Evolutionary conservation across 1,139 yeast species (phyloP), one percentile per base, ranked within the genome.

Genomic region (Saccharomyces hybrid): DNA sequence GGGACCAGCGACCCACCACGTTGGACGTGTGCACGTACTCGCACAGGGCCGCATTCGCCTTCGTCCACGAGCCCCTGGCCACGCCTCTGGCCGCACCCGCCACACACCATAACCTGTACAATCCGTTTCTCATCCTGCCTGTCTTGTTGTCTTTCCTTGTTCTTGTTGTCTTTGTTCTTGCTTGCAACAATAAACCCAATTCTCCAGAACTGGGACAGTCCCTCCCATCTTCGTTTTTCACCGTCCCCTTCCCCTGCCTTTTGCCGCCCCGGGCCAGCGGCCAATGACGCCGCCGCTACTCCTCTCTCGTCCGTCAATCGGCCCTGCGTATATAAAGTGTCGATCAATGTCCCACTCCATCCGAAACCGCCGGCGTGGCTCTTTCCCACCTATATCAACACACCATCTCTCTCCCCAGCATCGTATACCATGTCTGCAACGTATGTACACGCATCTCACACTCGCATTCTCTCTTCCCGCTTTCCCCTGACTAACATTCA

Each of bases 251-350:
- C 25, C 44, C 44, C 44, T 38, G 44, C 44, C 23, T 20, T 20
- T 16, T 38, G 11, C 44, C n/a, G 7, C 44, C 44, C 44, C 44
- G 44, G 44, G 44, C 44, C 44, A 38, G 44, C 44, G 44, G 44
- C 44, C 44, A 38, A 38, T 38, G 44, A 38, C 44, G 44, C 44
- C 44, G 44, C 4, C 44, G 26, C 44, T 38, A 16, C 44, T 38
- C 44, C 44, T 38, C 44, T 38, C 44, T 11, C 26, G 44, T 38
- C 23, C 26, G 44, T 38, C 8, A 38, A 38, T 38, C 44, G 44
- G 11, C 44, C 26, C 44, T 38, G 44, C 44, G 44, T 38, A 38
- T 38, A 38, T 38, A 38, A 38, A 38, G n/a, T 38, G 44, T 38
- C 44, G 44, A 38, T 38, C 44, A 38, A 38, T 38, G 25, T n/a